Evolutionary conservation across 345 rosid genomes (phyloP), one percentile per base, ranked within the genome.

Genomic region (Gossypium herbaceum): DNA sequence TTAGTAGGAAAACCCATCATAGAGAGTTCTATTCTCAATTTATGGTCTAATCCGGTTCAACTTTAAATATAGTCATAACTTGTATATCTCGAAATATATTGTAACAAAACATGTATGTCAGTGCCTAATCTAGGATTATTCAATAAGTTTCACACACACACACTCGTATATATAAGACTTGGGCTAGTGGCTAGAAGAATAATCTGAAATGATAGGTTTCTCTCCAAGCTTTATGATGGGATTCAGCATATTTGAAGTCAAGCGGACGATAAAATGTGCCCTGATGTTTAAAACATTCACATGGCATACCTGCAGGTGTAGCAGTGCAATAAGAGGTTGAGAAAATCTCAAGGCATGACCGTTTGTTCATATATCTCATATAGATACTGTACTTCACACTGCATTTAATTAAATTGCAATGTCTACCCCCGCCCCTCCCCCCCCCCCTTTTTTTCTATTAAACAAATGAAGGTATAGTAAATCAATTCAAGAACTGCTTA

Each of bases 381-480:
- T 25, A 67, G 43, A 79, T 68, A 73, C 55, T 67, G 50, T 10
- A 19, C 48, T 19, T 19, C 47, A 16, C 47, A 22, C 48, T 34
- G 57, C 80, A 69, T 41, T 8, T 16, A 61, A 73, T 13, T 77
- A 22, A 54, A 63, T 29, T 61, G 50, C 67, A 57, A 57, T 48
- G 43, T 41, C 43, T 41, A 3, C 57, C 7, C 7, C 24, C 25
- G 0, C 24, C 7, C 57, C 7, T 0, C 0, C 57, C 7, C 2
- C 0, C 10, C 1, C 11, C 0, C 9, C 1, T 3, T 57, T 57
- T 64, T 29, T 51, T 25, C 16, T 17, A 68, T 25, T 62, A 57
- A 81, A 81, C 78, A 81, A 77, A 77, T 77, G 64, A 76, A 76
- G 29, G 61, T 69, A 73, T 74, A 55, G 29, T 39, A 56, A 77